Percentiles rank a stretch among this genome's conserved stretches.
phyloP scores from a whole-genome alignment of 2,329 filamentous ascomycete genomes.

The Venturia nashicola region DNA sequence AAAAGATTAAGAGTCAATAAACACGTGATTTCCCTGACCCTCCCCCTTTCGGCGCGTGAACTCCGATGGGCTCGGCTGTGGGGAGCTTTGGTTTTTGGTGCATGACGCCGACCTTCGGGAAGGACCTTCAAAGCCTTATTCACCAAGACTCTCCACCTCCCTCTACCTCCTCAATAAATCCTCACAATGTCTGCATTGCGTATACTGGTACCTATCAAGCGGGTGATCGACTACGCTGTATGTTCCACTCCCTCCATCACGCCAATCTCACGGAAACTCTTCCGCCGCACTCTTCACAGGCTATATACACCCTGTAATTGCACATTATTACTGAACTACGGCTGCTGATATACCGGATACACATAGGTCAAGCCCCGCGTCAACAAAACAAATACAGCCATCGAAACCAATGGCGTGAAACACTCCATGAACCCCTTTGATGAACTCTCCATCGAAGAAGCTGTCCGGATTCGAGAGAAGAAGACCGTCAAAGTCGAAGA shows the following conservation, averaged over 20 bases:
- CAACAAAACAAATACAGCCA: slow-evolving; percentile 64
- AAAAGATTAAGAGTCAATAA: too few species aligned
- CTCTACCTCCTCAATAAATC: background rate
- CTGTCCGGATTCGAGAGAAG: slow-evolving; percentile 85
- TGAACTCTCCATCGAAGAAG: slow-evolving; percentile 94
- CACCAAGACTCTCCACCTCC: background rate
- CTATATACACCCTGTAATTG: slow-evolving; percentile 7
- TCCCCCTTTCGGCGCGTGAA: too few species aligned
- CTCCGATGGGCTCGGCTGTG: too few species aligned
- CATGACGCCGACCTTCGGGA: too few species aligned
- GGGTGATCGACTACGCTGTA: slow-evolving; percentile 48
- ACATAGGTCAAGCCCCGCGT: slow-evolving; percentile 55
- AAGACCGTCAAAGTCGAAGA: slow-evolving; percentile 57
- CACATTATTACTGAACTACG: background rate
- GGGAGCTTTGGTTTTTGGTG: too few species aligned
- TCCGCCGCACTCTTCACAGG: slow-evolving; percentile 3
- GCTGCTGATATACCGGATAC: slow-evolving; percentile 8
- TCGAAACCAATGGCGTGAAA: slow-evolving; percentile 88
- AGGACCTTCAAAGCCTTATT: too few species aligned
- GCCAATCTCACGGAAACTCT: background rate
- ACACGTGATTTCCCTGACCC: too few species aligned
- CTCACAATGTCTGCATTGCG: slow-evolving; percentile 33
- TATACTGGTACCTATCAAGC: slow-evolving; percentile 44
- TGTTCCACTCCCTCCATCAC: slow-evolving; percentile 12
- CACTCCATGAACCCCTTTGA: slow-evolving; percentile 99